Evolutionary conservation across 2,329 filamentous ascomycete species (phyloP).

Genomic region (Ophiostoma novo-ulmi): DNA sequence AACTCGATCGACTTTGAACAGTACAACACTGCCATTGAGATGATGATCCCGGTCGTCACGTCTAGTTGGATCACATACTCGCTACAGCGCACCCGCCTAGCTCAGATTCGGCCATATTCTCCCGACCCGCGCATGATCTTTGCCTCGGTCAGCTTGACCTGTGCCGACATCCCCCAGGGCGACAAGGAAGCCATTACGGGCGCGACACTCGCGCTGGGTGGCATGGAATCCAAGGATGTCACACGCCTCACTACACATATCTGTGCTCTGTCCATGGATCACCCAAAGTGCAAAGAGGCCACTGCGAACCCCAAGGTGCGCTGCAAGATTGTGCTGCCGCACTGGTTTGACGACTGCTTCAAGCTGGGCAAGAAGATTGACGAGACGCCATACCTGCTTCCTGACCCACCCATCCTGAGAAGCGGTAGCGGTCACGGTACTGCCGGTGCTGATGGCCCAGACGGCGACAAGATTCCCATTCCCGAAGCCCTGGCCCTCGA

Average conservation of each 20-base stretch:
- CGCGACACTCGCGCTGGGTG: conserved; percentile 83
- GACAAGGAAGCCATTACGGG: conserved; percentile 92
- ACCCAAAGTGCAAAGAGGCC: conserved; percentile 64
- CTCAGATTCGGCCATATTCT: conserved; percentile 76
- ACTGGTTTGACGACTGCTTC: conserved; percentile 97
- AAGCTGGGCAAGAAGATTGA: conserved; percentile 87
- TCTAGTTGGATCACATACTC: conserved; percentile 74
- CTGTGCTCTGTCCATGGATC: conserved; percentile 71
- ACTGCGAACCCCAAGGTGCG: conserved; percentile 56
- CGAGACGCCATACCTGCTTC: conserved; percentile 78
- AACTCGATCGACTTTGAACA: conserved; percentile 87
- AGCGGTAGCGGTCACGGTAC: neutral
- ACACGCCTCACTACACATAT: conserved; percentile 79
- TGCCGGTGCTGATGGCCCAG: conserved; percentile 36
- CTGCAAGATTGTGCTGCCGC: conserved; percentile 82
- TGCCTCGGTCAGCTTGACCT: conserved; percentile 74
- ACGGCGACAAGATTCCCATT: conserved; percentile 33
- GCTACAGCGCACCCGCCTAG: conserved; percentile 62
- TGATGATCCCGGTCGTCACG: conserved; percentile 79
- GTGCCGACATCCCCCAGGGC: conserved; percentile 74
- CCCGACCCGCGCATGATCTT: conserved; percentile 90
- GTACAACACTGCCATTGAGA: conserved; percentile 67
- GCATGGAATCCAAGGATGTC: conserved; percentile 67
- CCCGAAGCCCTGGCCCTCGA: conserved; percentile 52
- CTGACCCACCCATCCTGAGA: conserved; percentile 76